Conservation (phyloP, 202 grass and related monocot species). For the Musa balbisiana region DNA sequence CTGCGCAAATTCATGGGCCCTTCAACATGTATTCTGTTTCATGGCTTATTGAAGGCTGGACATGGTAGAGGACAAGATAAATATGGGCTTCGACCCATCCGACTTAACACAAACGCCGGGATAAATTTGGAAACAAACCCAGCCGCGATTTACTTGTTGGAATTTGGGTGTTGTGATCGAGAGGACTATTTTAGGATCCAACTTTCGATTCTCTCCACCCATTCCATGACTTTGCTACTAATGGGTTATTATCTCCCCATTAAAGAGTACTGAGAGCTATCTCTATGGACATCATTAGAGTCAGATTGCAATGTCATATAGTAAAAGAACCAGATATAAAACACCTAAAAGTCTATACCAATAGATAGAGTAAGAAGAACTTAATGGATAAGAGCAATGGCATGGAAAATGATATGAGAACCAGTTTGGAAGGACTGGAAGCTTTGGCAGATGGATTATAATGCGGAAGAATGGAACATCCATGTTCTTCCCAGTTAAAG, state of each 20-base stretch:
- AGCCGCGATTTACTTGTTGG: slow-evolving; percentile 59
- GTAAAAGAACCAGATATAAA: slow-evolving; percentile 17
- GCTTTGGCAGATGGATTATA: slow-evolving; percentile 84
- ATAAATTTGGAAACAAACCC: slow-evolving; percentile 86
- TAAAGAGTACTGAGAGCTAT: slow-evolving; percentile 63
- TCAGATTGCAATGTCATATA: not conserved
- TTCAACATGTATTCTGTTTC: slow-evolving; percentile 72
- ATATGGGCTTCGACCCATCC: slow-evolving; percentile 75
- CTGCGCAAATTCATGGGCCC: slow-evolving; percentile 31
- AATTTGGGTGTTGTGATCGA: slow-evolving; percentile 58
- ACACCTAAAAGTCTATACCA: not conserved
- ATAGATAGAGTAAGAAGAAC: slow-evolving; percentile 13
- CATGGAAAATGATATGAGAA: slow-evolving; percentile 56
- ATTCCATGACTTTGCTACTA: slow-evolving; percentile 42
- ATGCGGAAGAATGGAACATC: slow-evolving; percentile 67
- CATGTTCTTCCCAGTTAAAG: slow-evolving; percentile 81
- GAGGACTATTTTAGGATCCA: slow-evolving; percentile 83
- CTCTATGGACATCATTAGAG: slow-evolving; percentile 56
- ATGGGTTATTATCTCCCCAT: slow-evolving; percentile 45
- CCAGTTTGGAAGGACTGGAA: slow-evolving; percentile 95
- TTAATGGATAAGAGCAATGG: slow-evolving; percentile 70
- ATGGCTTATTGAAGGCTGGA: slow-evolving; percentile 70
- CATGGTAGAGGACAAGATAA: slow-evolving; percentile 82
- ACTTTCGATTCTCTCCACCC: slow-evolving; percentile 72
- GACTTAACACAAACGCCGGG: slow-evolving; percentile 67